phyloP scores from a whole-genome alignment of 768 basidiomycete species.

The Trichaptum fuscoviolaceum region DNA sequence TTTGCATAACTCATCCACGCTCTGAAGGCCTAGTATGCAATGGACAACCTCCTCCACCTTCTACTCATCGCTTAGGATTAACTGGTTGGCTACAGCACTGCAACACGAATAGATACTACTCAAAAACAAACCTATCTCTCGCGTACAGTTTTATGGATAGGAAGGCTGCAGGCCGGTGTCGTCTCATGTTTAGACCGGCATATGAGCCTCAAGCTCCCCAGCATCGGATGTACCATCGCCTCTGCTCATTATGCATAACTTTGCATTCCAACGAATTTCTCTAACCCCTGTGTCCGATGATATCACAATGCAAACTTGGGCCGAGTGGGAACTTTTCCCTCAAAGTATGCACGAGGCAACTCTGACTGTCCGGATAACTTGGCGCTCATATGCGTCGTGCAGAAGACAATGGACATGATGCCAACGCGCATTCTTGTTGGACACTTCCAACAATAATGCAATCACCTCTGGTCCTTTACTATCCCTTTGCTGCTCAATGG shows the following conservation, averaged over 20 bases:
- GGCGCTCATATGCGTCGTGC: neutral
- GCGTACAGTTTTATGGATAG: too few species aligned
- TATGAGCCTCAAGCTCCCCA: too few species aligned
- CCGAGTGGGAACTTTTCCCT: neutral
- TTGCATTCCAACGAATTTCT: neutral
- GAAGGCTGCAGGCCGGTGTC: too few species aligned
- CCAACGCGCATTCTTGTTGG: neutral
- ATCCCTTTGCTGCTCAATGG: neutral
- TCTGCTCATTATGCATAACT: neutral
- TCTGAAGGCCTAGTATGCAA: too few species aligned
- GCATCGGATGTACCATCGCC: neutral
- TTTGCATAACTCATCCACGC: too few species aligned
- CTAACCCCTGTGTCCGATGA: neutral
- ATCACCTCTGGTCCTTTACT: neutral
- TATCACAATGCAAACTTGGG: neutral
- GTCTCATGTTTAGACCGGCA: too few species aligned
- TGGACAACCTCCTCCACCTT: too few species aligned
- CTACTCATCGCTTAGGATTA: too few species aligned
- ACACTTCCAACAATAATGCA: neutral
- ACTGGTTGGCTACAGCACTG: too few species aligned
- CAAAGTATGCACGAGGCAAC: neutral
- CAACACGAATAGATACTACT: too few species aligned
- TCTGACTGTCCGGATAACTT: neutral
- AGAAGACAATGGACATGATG: neutral
- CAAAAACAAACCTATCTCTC: too few species aligned